These are phyloP conservation scores for Huntiella bhutanensis DNA, from an alignment of 2,329 filamentous ascomycete species.

Conservation along the genomic window DNA sequence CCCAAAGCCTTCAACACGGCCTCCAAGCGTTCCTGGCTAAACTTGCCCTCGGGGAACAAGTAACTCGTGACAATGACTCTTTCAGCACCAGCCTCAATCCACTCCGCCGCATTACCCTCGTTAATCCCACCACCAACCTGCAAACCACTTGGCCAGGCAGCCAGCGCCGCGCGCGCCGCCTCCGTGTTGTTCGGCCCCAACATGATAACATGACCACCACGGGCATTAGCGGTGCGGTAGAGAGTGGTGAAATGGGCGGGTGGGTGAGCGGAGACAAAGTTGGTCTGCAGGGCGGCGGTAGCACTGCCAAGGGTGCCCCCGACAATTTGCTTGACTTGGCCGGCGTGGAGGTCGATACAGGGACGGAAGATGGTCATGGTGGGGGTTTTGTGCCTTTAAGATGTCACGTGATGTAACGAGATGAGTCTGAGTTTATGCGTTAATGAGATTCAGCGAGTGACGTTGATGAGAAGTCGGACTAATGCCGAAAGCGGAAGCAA, in stretches of 20 bases:
- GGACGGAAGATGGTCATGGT: conserved; percentile 83
- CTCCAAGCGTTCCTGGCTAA: conserved; percentile 59
- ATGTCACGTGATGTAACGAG: background rate
- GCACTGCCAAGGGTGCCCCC: conserved; percentile 69
- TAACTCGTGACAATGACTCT: conserved; percentile 96
- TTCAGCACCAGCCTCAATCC: conserved; percentile 75
- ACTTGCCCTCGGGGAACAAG: conserved; percentile 69
- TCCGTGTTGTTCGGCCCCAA: conserved; percentile 72
- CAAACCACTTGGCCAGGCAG: conserved; percentile 58
- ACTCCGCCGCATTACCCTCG: conserved; percentile 62
- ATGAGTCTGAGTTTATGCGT: background rate
- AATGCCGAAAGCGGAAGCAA: conserved; percentile 5
- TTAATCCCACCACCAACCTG: conserved; percentile 92
- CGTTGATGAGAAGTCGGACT: background rate
- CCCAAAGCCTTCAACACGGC: conserved; percentile 54
- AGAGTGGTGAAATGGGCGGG: conserved; percentile 63
- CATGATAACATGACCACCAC: conserved; percentile 90
- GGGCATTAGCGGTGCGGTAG: conserved; percentile 56
- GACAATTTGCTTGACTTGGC: conserved; percentile 95
- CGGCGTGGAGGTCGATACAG: conserved; percentile 95
- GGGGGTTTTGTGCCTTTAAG: conserved; percentile 11
- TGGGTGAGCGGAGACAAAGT: conserved; percentile 74
- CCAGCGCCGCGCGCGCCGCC: conserved; percentile 59
- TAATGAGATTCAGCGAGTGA: background rate
- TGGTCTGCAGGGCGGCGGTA: conserved; percentile 57